Evolutionary conservation across 768 basidiomycete species (phyloP), one percentile per base, ranked within the genome.

Genomic region (Rhizopogon vulgaris): DNA sequence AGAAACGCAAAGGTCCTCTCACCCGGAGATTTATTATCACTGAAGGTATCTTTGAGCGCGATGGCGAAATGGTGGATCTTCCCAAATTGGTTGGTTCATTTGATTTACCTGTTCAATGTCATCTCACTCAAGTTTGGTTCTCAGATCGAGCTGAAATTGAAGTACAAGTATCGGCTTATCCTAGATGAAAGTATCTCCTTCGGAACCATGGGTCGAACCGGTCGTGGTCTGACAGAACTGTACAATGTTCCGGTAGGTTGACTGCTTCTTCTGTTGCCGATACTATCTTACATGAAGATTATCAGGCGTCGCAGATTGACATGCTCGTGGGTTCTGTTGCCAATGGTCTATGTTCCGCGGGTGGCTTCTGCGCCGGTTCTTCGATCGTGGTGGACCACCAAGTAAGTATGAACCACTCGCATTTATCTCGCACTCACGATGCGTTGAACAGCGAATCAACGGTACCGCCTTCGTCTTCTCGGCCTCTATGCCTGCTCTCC

Each of bases 351-450:
- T 82, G 81, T 53, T 82, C 94, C 1, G 77, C 79, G 2, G 96
- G 95, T 43, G 96, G 96, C 1, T 99, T 98, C 79, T 98, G 95
- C 62, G 92, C 92, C 3, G 96, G 96, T 24, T 87, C 89, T 1
- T 69, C 70, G 15, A 78, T 82, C 38, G 89, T 96, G 28, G 82
- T 92, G 22, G 82, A 90, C 56, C 95, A 99, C 63, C 95, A 94
- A 77, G 90, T 87, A 58, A 18, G 70, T 48, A 28, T 32, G 9
- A 24, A 2, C 22, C 6, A 2, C 12, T 3, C 22, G 15, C 15
- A 18, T 4, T 41, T 37, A 17, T 6, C 11, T 15, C 18, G 4
- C 46, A n/a, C 24, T 49, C 10, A 27, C 24, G 18, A 39, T 38
- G 1, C 24, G 9, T 27, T 36, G 3, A 46, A 32, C 61, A 96